Conservation (phyloP, 371 early-diverging fungal species). For the Basidiobolus meristosporus region DNA sequence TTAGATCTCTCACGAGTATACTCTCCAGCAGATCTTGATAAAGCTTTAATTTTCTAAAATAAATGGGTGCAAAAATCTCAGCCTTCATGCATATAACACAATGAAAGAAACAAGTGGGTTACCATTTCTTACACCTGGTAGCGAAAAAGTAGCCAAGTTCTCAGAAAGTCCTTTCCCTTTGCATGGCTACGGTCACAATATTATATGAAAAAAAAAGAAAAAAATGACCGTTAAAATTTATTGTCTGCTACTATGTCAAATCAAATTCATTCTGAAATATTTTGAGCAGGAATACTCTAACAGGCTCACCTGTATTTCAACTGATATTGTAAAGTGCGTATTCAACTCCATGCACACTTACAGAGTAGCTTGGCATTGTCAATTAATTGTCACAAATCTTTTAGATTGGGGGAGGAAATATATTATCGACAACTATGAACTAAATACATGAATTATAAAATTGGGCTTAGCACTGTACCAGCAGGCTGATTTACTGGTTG, state of each 20-base stretch:
- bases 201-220: neutral
- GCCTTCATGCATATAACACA: neutral
- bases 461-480: no score
- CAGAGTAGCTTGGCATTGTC: neutral
- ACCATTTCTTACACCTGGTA: no score
- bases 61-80: neutral
- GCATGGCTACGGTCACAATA: neutral
- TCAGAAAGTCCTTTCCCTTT: no score
- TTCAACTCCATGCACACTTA: neutral
- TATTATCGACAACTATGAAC: no score
- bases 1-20: conserved; percentile 65
- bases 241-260: neutral
- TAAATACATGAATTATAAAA: no score
- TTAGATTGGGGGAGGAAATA: no score
- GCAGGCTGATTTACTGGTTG: no score
- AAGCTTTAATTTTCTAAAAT: conserved; percentile 70
- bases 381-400: neutral
- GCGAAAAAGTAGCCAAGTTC: no score
- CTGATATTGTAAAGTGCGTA: neutral
- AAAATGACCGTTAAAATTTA: neutral
- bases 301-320: neutral
- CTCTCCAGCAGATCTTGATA: conserved; percentile 66
- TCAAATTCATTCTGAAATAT: neutral
- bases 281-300: neutral
- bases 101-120: neutral